Evolutionary conservation across 2,329 filamentous ascomycete species (phyloP).

Genomic region (Fusarium longipes): DNA sequence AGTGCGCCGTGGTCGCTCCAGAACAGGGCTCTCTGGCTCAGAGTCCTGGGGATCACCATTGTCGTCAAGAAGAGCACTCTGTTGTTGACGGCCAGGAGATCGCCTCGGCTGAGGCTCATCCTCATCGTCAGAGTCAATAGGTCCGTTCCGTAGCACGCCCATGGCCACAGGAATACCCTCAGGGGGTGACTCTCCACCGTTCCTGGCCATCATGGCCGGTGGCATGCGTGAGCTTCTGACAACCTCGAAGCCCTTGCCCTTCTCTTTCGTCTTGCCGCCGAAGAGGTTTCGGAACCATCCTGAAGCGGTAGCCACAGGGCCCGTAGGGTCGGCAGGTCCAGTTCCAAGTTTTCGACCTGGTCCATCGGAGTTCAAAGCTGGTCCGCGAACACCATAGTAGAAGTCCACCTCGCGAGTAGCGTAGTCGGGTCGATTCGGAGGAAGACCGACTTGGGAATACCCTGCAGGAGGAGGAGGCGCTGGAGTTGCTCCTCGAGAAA

Average conservation of each 20-base stretch:
- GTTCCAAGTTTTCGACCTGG: constrained; percentile 89
- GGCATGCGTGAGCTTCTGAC: constrained; percentile 90
- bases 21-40: constrained; percentile 53
- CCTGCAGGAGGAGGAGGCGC: constrained; percentile 51
- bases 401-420: constrained; percentile 95
- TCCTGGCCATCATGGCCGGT: constrained; percentile 71
- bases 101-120: constrained; percentile 49
- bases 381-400: constrained; percentile 92
- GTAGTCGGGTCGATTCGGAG: constrained; percentile 80
- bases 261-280: constrained; percentile 89
- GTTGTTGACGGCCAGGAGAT: constrained; percentile 43
- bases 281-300: constrained; percentile 88
- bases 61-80: constrained; percentile 57
- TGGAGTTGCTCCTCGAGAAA: constrained; percentile 58
- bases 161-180: constrained; percentile 74
- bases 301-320: constrained; percentile 87
- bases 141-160: constrained; percentile 68
- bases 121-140: constrained; percentile 73
- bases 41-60: constrained; percentile 60
- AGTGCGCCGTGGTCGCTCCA: constrained; percentile 45
- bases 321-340: constrained; percentile 92
- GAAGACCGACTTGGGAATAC: constrained; percentile 53
- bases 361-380: constrained; percentile 83
- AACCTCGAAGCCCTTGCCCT: constrained; percentile 96
- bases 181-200: constrained; percentile 73